Base-by-base conservation (phyloP, 352 stramenopile species). In the Phytophthora idaei region DNA sequence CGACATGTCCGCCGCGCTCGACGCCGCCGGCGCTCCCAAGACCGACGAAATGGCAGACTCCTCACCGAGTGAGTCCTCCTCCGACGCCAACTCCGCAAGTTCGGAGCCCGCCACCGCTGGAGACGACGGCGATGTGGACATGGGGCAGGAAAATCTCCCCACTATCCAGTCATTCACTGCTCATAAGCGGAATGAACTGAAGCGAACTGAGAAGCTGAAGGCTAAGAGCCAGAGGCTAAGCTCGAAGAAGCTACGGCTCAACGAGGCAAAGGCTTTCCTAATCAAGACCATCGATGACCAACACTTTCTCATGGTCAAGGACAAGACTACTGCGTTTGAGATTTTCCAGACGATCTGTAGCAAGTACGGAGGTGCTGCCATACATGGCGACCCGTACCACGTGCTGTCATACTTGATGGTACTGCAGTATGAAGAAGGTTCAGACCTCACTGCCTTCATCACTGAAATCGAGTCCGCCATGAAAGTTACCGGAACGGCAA, bases 251-350 rank as follows among this genome's bases (percentile, higher is more conserved):
- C 29, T 46, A 8, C 55, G 32, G 5, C 31, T 41, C n/a, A 15
- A 11, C 2, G 32, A 63, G 4, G 34, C 56, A 2, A 48, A 34
- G 15, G 17, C 42, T 1, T 60, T 61, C 42, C 6, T 61, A 3
- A 61, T 36, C n/a, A 46, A 61, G 11, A 54, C 55, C 31, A 62
- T 53, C 2, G 50, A 57, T 4, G 50, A 57, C 10, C 50, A 45
- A 57, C 50, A 57, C 17, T 32, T 57, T 21, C 17, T 46, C 10
- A 12, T 57, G 50, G 32, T 46, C 8, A 57, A 57, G 31, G 44
- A 54, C 3, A 62, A 57, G 10, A 49, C 34, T n/a, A 50, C 32
- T 0, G 29, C 46, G 2, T 50, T 27, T 14, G 45, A 50, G 32
- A 49, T 63, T 11, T n/a, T 56, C 27, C 17, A 25, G 5, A 29